Conservation (phyloP, 2,329 filamentous ascomycete genomes). For the Claviceps arundinis region DNA sequence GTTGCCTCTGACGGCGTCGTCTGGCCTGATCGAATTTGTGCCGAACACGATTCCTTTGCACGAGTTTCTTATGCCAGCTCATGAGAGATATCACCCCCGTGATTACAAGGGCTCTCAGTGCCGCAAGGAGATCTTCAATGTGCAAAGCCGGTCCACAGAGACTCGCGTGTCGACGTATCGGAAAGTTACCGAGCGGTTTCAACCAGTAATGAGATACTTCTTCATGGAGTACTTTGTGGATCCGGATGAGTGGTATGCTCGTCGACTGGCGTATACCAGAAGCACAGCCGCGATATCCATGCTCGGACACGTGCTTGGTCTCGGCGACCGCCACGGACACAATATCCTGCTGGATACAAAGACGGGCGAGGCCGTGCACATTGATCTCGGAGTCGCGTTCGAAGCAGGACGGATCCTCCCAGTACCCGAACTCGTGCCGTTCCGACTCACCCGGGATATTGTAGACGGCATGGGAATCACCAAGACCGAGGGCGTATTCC, state of each 20-base stretch:
- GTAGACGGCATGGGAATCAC: constrained; percentile 96
- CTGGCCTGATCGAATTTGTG: constrained; percentile 95
- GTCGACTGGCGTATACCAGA: constrained; percentile 78
- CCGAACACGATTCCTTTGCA: constrained; percentile 84
- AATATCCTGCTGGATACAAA: constrained; percentile 88
- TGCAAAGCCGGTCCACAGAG: constrained; percentile 56
- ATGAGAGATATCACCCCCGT: constrained; percentile 72
- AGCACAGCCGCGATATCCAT: constrained; percentile 93
- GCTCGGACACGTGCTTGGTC: constrained; percentile 79
- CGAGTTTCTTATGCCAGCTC: constrained; percentile 83
- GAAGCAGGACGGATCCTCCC: constrained; percentile 92
- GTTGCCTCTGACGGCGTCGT: constrained; percentile 68
- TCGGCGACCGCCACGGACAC: constrained; percentile 90
- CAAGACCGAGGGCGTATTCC: constrained; percentile 88
- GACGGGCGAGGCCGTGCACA: constrained; percentile 89
- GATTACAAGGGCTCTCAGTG: constrained; percentile 67
- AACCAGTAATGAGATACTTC: constrained; percentile 91
- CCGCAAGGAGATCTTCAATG: constrained; percentile 64
- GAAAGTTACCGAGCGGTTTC: constrained; percentile 67
- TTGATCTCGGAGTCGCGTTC: constrained; percentile 93
- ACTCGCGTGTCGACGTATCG: constrained; percentile 62
- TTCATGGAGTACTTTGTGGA: constrained; percentile 91
- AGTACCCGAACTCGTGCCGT: constrained; percentile 89
- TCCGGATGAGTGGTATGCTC: constrained; percentile 91
- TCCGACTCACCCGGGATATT: constrained; percentile 84